Percentiles rank a stretch among this genome's conserved stretches.
phyloP scores from a whole-genome alignment of 2,329 filamentous ascomycete species.

The Trichoderma polysporum region DNA sequence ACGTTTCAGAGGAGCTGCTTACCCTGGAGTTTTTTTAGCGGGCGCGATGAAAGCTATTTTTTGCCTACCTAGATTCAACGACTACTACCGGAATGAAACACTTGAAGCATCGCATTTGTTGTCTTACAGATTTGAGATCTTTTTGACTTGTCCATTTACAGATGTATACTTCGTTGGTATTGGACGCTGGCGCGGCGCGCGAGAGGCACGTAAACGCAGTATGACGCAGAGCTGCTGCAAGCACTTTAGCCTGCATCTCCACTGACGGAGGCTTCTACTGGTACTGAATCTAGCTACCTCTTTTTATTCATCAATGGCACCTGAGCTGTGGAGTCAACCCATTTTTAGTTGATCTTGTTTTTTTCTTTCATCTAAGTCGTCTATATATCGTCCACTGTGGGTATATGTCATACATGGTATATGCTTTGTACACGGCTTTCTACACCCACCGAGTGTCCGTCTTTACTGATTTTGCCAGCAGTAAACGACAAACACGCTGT shows the following conservation, averaged over 20 bases:
- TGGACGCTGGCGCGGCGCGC: background rate
- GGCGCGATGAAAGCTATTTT: no score
- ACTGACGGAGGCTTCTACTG: background rate
- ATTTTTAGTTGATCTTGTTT: background rate
- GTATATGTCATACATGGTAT: slow-evolving; percentile 9
- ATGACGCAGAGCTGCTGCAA: background rate
- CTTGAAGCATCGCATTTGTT: no score
- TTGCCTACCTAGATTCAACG: no score
- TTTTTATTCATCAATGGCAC: background rate
- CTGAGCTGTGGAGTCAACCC: background rate
- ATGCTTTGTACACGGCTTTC: background rate
- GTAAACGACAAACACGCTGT: background rate
- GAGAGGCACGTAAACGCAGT: background rate
- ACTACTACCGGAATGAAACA: no score
- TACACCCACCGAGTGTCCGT: background rate
- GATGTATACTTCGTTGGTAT: background rate
- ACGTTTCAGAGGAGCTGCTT: background rate
- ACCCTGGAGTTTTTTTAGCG: background rate
- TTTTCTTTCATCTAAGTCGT: background rate
- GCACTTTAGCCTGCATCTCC: background rate
- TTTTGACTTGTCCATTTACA: background rate
- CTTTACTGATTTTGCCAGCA: background rate
- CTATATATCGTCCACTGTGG: background rate
- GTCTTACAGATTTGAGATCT: no score
- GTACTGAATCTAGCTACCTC: no score